A percentile compares a stretch with the other conserved stretches of the same genome.
Conservation (phyloP, 2,329 filamentous ascomycete genomes). For the Chaetomium strumarium region DNA sequence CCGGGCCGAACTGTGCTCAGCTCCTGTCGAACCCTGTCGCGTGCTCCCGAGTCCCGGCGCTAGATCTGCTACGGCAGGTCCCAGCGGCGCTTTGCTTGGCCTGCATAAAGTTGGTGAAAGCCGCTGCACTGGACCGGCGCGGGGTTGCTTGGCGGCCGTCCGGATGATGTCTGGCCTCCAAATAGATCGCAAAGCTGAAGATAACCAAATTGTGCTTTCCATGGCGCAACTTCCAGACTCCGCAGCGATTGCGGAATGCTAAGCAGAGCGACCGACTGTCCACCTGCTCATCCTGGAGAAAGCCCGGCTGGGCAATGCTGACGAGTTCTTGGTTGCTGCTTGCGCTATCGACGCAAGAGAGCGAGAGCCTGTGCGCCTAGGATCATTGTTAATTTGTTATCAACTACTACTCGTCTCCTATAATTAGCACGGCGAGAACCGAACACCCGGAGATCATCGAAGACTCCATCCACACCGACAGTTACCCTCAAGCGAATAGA, state of each 20-base stretch:
- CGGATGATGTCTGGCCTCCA: not conserved
- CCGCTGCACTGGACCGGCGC: too few species aligned
- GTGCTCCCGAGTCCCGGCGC: slow-evolving; percentile 5
- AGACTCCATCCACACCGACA: too few species aligned
- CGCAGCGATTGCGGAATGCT: not conserved
- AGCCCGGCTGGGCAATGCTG: not conserved
- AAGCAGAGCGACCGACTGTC: not conserved
- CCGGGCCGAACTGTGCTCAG: not conserved
- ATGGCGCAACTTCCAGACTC: not conserved
- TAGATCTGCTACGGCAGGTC: slow-evolving; percentile 20
- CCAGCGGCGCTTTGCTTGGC: not conserved
- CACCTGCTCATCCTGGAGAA: slow-evolving; percentile 5
- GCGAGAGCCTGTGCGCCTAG: too few species aligned
- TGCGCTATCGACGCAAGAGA: too few species aligned
- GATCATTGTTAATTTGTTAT: too few species aligned
- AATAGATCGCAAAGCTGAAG: slow-evolving; percentile 3
- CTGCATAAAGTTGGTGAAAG: not conserved
- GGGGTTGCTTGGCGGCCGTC: too few species aligned
- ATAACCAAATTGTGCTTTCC: slow-evolving; percentile 1
- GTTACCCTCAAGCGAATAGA: too few species aligned
- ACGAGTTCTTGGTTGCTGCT: too few species aligned
- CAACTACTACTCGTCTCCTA: too few species aligned
- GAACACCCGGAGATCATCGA: too few species aligned
- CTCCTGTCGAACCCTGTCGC: not conserved
- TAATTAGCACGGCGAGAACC: too few species aligned